phyloP scores from a whole-genome alignment of 257 asterid genomes.

The Striga asiatica region DNA sequence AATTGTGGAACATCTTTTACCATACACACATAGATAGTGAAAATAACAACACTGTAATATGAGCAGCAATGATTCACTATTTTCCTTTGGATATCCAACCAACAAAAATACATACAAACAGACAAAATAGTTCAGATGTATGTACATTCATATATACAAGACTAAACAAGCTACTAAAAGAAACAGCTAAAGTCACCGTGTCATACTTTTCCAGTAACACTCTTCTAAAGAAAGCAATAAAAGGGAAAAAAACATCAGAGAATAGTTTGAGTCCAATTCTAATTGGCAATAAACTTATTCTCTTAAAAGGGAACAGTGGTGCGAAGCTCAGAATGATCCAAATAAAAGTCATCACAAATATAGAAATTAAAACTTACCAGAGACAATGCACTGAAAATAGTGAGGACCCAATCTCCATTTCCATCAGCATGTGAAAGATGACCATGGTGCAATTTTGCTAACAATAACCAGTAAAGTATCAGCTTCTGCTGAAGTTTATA shows the following conservation, averaged over 20 bases:
- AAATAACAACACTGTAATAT: neutral
- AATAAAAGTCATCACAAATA: too few species aligned
- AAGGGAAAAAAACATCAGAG: neutral
- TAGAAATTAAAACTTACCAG: constrained; percentile 43
- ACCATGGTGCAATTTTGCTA: constrained; percentile 91
- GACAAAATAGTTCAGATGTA: neutral
- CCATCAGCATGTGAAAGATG: constrained; percentile 91
- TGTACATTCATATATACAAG: neutral
- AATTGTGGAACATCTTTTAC: neutral
- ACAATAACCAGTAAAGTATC: constrained; percentile 16
- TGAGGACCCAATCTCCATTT: constrained; percentile 96
- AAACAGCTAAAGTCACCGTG: neutral
- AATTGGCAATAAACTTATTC: neutral
- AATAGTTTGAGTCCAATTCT: neutral
- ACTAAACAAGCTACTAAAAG: neutral
- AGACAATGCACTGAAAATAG: constrained; percentile 82
- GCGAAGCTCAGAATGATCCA: too few species aligned
- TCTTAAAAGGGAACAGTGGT: neutral
- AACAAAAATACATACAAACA: neutral
- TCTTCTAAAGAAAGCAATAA: neutral
- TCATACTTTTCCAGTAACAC: neutral
- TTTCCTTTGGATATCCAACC: constrained; percentile 8
- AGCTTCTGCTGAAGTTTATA: constrained; percentile 14
- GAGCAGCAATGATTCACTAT: neutral
- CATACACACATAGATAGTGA: neutral